Conservation (phyloP, 177 flowering plant genomes). For the Tripterygium wilfordii region DNA sequence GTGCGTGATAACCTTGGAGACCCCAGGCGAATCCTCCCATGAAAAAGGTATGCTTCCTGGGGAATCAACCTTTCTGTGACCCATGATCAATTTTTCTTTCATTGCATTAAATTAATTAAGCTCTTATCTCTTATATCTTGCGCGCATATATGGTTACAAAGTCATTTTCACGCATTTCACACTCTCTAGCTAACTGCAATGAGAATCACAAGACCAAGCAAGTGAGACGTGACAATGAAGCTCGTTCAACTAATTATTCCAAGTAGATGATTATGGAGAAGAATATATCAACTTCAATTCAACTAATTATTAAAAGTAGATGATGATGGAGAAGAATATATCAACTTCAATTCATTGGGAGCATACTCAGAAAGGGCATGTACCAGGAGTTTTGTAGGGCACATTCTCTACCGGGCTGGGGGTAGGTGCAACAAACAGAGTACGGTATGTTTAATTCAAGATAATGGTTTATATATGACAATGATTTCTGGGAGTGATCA, state of each 20-base stretch:
- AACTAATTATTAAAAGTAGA: background rate
- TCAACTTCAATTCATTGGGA: background rate
- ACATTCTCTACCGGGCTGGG: too few relatives aligned
- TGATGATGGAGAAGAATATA: background rate
- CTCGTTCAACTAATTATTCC: constrained; percentile 16
- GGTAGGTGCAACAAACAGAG: too few relatives aligned
- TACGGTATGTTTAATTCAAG: too few relatives aligned
- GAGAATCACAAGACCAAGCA: constrained; percentile 13
- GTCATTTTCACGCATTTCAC: constrained; percentile 20
- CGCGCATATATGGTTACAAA: background rate
- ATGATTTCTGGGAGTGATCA: too few relatives aligned
- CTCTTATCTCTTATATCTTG: too few relatives aligned
- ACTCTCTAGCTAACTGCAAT: constrained; percentile 31
- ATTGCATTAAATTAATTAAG: too few relatives aligned
- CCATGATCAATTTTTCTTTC: constrained; percentile 19
- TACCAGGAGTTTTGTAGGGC: too few relatives aligned
- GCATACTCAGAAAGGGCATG: too few relatives aligned
- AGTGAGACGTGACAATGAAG: constrained; percentile 26
- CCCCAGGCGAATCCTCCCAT: constrained; percentile 60
- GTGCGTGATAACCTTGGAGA: constrained; percentile 27
- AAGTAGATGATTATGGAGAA: constrained; percentile 1
- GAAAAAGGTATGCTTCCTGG: constrained; percentile 53
- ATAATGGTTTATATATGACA: too few relatives aligned
- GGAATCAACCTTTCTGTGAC: constrained; percentile 34
- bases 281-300: background rate